A percentile compares a stretch with the other conserved stretches of the same genome.
Conservation (phyloP, 148 eudicot species). For the Silene conica region DNA sequence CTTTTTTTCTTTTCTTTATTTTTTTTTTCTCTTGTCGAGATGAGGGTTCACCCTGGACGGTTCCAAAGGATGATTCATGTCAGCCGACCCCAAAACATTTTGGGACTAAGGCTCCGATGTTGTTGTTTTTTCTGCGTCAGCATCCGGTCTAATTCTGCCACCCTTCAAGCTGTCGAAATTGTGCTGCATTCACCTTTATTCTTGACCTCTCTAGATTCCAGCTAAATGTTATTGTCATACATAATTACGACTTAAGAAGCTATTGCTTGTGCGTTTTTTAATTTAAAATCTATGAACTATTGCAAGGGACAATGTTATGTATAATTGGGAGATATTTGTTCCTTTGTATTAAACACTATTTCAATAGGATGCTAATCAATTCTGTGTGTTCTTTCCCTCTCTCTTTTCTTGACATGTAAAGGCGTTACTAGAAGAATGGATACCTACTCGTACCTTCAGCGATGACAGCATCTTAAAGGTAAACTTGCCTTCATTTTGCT, state of each 20-base stretch:
- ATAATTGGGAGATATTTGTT: not conserved
- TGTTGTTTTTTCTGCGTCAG: not conserved
- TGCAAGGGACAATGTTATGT: not conserved
- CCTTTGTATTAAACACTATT: not conserved
- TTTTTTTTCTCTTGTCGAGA: no score
- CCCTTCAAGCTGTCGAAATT: not conserved
- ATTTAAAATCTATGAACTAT: not conserved
- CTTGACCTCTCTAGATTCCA: not conserved
- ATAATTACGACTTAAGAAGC: not conserved
- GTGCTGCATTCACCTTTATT: not conserved
- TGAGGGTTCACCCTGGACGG: no score
- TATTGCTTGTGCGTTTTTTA: not conserved
- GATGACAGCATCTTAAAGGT: constrained; percentile 68
- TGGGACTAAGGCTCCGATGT: no score
- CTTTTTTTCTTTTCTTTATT: no score
- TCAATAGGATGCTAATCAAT: constrained; percentile 2
- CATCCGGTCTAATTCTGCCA: not conserved
- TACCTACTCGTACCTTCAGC: constrained; percentile 72
- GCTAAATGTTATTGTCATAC: not conserved
- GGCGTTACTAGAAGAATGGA: constrained; percentile 99
- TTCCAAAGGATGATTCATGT: no score
- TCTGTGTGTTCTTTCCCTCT: not conserved
- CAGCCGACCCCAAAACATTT: no score
- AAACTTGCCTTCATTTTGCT: constrained; percentile 6
- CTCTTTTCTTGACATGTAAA: constrained; percentile 28